Percentiles rank a stretch among this genome's conserved stretches.
Conservation (phyloP, 371 early-diverging fungal species). For the Rhizopus microsporus region DNA sequence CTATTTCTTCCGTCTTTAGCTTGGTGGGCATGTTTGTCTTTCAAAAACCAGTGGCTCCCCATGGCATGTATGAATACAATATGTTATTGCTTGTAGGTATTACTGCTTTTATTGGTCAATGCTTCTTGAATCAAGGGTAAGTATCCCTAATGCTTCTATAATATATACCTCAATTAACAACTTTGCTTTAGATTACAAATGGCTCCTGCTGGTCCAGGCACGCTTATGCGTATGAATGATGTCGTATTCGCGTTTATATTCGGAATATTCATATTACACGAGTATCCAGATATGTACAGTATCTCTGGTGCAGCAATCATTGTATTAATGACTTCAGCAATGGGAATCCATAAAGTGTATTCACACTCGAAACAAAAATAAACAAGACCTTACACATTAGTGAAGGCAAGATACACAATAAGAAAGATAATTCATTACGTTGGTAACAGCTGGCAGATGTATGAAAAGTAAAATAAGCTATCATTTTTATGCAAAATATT, state of each 20-base stretch:
- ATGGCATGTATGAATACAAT: conserved; percentile 28
- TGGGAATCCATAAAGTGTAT: conserved; percentile 60
- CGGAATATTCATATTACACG: conserved; percentile 69
- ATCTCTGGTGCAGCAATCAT: conserved; percentile 69
- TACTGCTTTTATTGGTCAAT: conserved; percentile 75
- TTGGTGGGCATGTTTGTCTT: conserved; percentile 39
- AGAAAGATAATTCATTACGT: too few relatives aligned
- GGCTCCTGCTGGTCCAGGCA: conserved; percentile 72
- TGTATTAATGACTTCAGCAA: conserved; percentile 64
- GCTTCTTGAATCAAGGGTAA: conserved; percentile 70
- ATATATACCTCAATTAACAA: not conserved
- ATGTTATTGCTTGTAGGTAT: conserved; percentile 55
- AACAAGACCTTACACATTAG: too few relatives aligned
- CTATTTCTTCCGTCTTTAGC: conserved; percentile 51
- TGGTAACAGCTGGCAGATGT: too few relatives aligned
- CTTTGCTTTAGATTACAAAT: conserved; percentile 57
- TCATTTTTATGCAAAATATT: too few relatives aligned
- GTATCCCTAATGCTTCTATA: not conserved
- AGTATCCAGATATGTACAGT: conserved; percentile 57
- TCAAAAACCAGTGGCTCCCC: conserved; percentile 39
- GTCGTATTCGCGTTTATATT: conserved; percentile 80
- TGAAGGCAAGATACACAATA: too few relatives aligned
- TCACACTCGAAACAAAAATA: conserved; percentile 6
- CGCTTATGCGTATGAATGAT: conserved; percentile 81
- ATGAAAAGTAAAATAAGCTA: too few relatives aligned